Conservation (phyloP, 75 land plant species). For the Pinus tabuliformis region DNA sequence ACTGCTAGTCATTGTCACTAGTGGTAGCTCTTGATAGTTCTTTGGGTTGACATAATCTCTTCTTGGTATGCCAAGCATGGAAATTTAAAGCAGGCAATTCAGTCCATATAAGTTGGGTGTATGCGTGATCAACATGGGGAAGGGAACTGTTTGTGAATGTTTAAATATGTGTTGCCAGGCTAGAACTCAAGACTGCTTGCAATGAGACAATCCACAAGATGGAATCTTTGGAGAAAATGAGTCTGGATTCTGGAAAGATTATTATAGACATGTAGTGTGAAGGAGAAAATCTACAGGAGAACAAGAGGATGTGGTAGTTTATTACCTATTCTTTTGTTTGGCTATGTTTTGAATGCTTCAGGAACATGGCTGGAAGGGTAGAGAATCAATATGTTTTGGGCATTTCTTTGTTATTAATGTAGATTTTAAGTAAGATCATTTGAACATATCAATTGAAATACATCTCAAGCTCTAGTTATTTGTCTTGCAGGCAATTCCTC, state of each 20-base stretch:
- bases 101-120: not conserved
- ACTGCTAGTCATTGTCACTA: not conserved
- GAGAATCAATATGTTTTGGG: not conserved
- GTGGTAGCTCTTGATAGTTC: not conserved
- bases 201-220: not conserved
- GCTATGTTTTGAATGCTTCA: not conserved
- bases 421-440: not conserved
- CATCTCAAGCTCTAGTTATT: not conserved
- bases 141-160: not conserved
- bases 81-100: not conserved
- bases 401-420: not conserved
- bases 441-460: not conserved
- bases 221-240: not conserved
- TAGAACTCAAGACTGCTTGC: not conserved
- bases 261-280: not conserved
- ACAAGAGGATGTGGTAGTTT: not conserved
- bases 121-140: not conserved
- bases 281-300: not conserved
- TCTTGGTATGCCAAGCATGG: not conserved
- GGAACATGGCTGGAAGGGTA: not conserved
- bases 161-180: not conserved
- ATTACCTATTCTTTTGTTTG: not conserved
- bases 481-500: slow-evolving; percentile 78
- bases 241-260: not conserved
- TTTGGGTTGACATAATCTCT: not conserved